Evolutionary conservation across 306 rosid species (phyloP).

Genomic region (Quercus rubra): DNA sequence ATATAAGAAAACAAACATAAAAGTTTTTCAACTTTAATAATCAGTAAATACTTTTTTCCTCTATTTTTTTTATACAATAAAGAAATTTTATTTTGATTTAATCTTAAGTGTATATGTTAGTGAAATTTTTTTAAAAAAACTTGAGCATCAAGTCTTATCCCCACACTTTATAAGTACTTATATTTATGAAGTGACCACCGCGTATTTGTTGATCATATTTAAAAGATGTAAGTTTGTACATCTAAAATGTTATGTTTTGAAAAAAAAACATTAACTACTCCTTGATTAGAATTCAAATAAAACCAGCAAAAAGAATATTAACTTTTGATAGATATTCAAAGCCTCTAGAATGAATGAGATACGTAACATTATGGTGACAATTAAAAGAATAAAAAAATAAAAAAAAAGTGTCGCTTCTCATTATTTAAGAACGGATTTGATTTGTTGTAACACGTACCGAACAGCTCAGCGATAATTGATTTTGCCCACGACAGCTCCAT

Average conservation of each 20-base stretch:
- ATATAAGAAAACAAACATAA: too few relatives aligned
- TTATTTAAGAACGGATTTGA: slow-evolving; percentile 1
- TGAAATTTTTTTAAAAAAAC: rapidly evolving
- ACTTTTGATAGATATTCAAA: not conserved
- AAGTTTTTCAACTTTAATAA: too few relatives aligned
- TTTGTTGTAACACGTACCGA: slow-evolving; percentile 12
- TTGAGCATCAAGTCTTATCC: rapidly evolving
- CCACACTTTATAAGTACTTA: rapidly evolving
- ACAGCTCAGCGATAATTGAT: slow-evolving; percentile 39
- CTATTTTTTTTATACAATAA: too few relatives aligned
- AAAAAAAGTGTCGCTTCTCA: not conserved
- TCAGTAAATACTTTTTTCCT: too few relatives aligned
- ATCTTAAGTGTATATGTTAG: too few relatives aligned
- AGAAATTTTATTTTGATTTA: rapidly evolving
- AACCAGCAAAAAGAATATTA: not conserved
- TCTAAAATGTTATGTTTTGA: too few relatives aligned
- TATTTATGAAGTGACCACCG: rapidly evolving
- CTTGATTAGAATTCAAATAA: too few relatives aligned
- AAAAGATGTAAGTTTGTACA: too few relatives aligned
- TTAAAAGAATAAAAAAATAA: not conserved
- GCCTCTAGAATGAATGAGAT: too few relatives aligned
- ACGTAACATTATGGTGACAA: too few relatives aligned
- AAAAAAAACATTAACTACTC: too few relatives aligned
- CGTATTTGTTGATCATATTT: too few relatives aligned
- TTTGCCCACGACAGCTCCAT: slow-evolving; percentile 42